phyloP scores from a whole-genome alignment of 306 rosid genomes.

The Trifolium fragiferum region DNA sequence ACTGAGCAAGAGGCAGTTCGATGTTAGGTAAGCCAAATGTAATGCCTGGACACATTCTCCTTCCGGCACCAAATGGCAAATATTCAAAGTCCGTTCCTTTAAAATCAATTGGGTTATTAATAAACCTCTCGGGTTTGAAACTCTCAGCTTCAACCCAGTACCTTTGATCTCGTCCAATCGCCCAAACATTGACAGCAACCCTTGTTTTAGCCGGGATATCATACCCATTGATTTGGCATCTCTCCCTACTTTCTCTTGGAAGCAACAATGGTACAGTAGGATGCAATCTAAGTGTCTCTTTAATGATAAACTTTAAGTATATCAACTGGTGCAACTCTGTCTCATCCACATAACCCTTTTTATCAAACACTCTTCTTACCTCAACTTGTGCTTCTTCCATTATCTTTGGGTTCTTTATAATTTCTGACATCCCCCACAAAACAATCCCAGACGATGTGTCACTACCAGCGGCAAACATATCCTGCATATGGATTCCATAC shows the following conservation, averaged over 20 bases:
- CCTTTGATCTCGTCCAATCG: not conserved
- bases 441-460: conserved; percentile 43
- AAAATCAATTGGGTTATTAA: not conserved
- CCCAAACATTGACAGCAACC: not conserved
- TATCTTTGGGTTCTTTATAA: not conserved
- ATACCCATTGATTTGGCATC: not conserved
- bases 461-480: conserved; percentile 47
- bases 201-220: not conserved
- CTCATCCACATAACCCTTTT: not conserved
- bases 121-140: not conserved
- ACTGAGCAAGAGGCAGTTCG: not conserved
- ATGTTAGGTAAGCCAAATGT: not conserved
- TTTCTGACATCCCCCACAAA: conserved; percentile 29
- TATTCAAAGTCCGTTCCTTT: not conserved
- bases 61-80: not conserved
- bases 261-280: not conserved
- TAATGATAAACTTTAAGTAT: not conserved
- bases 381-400: not conserved
- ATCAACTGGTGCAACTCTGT: not conserved
- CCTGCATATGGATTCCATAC: conserved; percentile 38
- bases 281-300: not conserved
- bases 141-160: conserved; percentile 6
- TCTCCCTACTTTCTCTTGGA: conserved; percentile 10
- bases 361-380: conserved; percentile 3
- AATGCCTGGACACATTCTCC: not conserved